A percentile compares a stretch with the other conserved stretches of the same genome.
Evolutionary conservation across 23 red algal species (phyloP).

Genomic region (Agarophyton chilense): DNA sequence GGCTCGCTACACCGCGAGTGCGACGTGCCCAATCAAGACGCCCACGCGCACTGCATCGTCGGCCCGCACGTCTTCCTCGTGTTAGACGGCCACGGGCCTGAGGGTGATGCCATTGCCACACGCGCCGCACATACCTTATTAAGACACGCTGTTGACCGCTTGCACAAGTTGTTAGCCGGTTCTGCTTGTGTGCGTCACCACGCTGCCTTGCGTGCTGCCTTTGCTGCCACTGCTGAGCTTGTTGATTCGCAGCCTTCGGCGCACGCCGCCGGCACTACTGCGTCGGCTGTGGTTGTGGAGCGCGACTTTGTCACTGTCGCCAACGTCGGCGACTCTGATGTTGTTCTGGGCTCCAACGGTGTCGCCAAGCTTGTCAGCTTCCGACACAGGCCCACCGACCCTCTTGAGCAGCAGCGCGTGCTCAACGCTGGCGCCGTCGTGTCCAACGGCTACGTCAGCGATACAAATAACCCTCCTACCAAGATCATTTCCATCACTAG

Average conservation of each 20-base stretch:
- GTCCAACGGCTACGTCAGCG: slow-evolving; percentile 20
- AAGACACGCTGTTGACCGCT: slow-evolving; percentile 11
- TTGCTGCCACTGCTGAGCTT: slow-evolving; percentile 34
- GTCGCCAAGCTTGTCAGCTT: neutral
- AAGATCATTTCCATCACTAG: slow-evolving; percentile 65
- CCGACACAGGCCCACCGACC: neutral
- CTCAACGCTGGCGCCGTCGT: slow-evolving; percentile 32
- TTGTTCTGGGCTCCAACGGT: neutral
- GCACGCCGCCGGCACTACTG: slow-evolving; percentile 20
- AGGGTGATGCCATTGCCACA: slow-evolving; percentile 14
- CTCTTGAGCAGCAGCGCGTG: slow-evolving; percentile 2
- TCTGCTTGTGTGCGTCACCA: neutral
- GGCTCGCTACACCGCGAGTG: slow-evolving; percentile 34
- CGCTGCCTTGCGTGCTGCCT: slow-evolving; percentile 31
- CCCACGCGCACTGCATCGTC: neutral
- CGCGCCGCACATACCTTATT: slow-evolving; percentile 3
- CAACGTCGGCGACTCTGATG: slow-evolving; percentile 55
- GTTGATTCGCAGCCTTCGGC: slow-evolving; percentile 31
- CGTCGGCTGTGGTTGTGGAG: slow-evolving; percentile 7
- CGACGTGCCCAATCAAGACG: slow-evolving; percentile 40
- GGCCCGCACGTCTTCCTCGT: slow-evolving; percentile 12
- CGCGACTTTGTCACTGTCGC: slow-evolving; percentile 16
- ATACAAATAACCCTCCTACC: neutral
- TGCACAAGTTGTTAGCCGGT: neutral
- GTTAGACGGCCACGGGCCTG: slow-evolving; percentile 39